phyloP scores from a whole-genome alignment of 768 basidiomycete genomes.

The Lactifluus pinguis region DNA sequence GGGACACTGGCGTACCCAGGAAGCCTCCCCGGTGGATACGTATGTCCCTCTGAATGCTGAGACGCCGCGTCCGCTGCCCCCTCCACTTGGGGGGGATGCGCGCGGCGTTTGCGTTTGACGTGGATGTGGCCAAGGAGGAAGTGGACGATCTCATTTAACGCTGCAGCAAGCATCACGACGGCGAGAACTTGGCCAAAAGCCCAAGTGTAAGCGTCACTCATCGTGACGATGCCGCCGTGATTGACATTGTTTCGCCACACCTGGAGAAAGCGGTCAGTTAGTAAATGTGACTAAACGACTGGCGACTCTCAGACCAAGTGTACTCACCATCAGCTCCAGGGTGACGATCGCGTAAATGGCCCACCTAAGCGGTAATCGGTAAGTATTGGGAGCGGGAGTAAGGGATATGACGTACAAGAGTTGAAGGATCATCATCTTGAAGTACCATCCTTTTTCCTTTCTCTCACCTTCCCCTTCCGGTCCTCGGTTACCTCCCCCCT shows the following conservation, averaged over 20 bases:
- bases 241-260: not conserved
- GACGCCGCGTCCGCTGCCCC: too few relatives aligned
- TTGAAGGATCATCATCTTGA: not conserved
- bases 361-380: not conserved
- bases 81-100: too few relatives aligned
- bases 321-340: slow-evolving; percentile 13
- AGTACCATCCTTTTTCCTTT: not conserved
- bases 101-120: not conserved
- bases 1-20: not conserved
- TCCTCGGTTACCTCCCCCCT: too few relatives aligned
- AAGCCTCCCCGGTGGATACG: not conserved
- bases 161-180: slow-evolving; percentile 12
- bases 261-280: slow-evolving; percentile 1
- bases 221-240: not conserved
- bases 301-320: not conserved
- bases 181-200: slow-evolving; percentile 13
- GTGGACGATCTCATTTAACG: slow-evolving; percentile 1
- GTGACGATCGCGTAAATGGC: slow-evolving; percentile 10
- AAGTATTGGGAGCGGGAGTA: not conserved
- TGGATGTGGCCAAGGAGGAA: not conserved
- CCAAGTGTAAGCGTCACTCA: not conserved
- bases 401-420: slow-evolving; percentile 3
- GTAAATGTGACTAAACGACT: not conserved
- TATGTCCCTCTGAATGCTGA: too few relatives aligned
- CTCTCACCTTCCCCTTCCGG: not conserved